Percentiles rank a stretch among this genome's conserved stretches.
These are phyloP conservation scores for Stentor roeselii DNA, from an alignment of 73 alveolate genomes.

Conservation along the genomic window DNA sequence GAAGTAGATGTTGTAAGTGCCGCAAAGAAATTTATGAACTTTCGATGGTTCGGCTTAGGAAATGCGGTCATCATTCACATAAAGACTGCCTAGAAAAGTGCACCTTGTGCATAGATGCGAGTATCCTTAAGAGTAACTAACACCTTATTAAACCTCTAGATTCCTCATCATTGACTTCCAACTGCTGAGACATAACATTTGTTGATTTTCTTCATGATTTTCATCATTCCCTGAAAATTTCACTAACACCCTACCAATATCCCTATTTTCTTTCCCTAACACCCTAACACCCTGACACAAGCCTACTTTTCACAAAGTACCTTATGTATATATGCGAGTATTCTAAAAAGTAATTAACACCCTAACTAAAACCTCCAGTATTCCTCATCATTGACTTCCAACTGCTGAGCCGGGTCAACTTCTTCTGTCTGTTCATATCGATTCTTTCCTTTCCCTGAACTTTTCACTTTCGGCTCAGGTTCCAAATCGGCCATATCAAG, in stretches of 20 bases:
- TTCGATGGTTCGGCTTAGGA: not conserved
- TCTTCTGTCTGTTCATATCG: too few species aligned
- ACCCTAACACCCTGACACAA: too few species aligned
- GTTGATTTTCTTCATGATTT: not conserved
- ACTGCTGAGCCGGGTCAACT: too few species aligned
- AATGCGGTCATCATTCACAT: conserved; percentile 3
- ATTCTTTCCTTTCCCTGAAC: too few species aligned
- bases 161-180: too few species aligned
- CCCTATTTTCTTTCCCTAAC: too few species aligned
- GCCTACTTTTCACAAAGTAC: too few species aligned
- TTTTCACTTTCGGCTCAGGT: too few species aligned
- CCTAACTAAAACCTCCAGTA: not conserved
- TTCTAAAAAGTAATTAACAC: not conserved
- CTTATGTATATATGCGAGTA: not conserved
- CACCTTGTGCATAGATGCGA: not conserved
- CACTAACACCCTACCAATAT: not conserved
- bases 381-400: not conserved
- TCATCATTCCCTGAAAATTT: not conserved
- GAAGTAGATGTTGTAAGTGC: not conserved
- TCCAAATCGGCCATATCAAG: too few species aligned
- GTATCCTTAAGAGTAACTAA: not conserved
- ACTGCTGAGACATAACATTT: not conserved
- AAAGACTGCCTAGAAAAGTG: not conserved
- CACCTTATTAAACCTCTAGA: too few species aligned
- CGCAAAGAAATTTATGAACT: not conserved